Evolutionary conservation across 2,329 filamentous ascomycete species (phyloP).

Genomic region (Fusarium sp.): DNA sequence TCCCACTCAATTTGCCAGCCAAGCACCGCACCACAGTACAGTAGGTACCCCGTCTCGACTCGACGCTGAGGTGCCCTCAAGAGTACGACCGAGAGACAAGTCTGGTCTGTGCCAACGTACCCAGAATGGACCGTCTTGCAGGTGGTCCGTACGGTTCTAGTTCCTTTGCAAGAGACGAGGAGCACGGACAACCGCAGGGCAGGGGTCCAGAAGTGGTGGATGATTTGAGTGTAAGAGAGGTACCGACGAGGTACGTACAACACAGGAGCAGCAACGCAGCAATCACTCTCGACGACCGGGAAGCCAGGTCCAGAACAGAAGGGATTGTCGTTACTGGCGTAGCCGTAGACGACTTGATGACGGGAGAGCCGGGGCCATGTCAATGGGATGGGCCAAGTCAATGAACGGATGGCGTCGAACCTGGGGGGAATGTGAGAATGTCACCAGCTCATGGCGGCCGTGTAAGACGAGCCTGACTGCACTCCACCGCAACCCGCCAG

Average conservation of each 20-base stretch:
- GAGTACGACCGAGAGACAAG: conserved; percentile 16
- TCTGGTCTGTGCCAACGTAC: conserved; percentile 34
- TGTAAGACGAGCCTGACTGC: conserved; percentile 25
- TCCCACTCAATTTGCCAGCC: conserved; percentile 32
- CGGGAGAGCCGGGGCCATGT: conserved; percentile 15
- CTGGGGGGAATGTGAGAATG: conserved; percentile 13
- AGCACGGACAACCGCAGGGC: conserved; percentile 36
- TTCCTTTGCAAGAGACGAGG: conserved; percentile 30
- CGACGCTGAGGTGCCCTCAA: conserved; percentile 18
- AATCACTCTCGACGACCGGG: conserved; percentile 2
- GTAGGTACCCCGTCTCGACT: background rate
- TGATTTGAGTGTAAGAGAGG: conserved; percentile 1
- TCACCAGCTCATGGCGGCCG: conserved; percentile 11
- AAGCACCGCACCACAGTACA: conserved; percentile 11
- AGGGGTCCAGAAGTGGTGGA: conserved; percentile 23
- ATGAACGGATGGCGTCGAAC: conserved; percentile 13
- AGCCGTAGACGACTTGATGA: conserved; percentile 7
- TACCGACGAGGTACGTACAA: background rate
- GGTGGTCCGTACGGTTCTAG: conserved; percentile 19
- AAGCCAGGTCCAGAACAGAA: conserved; percentile 30
- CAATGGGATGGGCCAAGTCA: conserved; percentile 7
- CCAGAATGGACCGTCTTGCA: conserved; percentile 25
- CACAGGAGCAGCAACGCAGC: background rate
- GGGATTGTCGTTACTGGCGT: conserved; percentile 23
- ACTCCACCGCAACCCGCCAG: background rate